phyloP scores from a whole-genome alignment of 306 rosid species.

The Lathyrus oleraceus region DNA sequence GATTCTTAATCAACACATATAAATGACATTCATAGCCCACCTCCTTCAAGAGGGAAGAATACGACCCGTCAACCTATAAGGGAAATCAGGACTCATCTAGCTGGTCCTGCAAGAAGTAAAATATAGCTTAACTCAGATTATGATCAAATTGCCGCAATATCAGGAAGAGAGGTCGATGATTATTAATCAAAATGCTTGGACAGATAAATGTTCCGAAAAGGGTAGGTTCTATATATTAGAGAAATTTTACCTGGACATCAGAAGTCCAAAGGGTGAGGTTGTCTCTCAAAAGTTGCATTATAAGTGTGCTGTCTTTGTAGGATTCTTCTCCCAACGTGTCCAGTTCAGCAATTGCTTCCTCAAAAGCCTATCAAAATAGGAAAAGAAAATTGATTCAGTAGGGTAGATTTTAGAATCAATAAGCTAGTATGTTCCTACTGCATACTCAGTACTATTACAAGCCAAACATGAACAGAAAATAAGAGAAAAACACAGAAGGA shows the following conservation, averaged over 20 bases:
- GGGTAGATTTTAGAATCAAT: conserved; percentile 26
- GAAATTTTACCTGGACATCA: conserved; percentile 62
- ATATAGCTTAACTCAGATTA: no score
- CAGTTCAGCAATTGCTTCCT: conserved; percentile 86
- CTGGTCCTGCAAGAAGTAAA: no score
- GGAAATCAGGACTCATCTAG: no score
- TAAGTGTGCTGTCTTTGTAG: conserved; percentile 87
- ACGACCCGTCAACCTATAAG: no score
- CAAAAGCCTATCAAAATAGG: conserved; percentile 58
- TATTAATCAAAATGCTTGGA: conserved; percentile 12
- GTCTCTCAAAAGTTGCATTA: conserved; percentile 82
- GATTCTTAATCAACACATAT: no score
- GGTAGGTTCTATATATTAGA: neutral
- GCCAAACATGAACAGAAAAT: conserved; percentile 13
- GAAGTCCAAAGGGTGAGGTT: conserved; percentile 88
- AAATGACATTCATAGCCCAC: no score
- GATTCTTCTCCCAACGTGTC: conserved; percentile 87
- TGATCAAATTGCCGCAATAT: neutral
- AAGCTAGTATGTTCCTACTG: neutral
- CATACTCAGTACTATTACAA: conserved; percentile 17
- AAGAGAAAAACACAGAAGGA: conserved; percentile 2
- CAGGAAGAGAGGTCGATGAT: no score
- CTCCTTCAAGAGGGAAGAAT: no score
- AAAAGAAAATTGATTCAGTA: conserved; percentile 16
- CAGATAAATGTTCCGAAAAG: conserved; percentile 4